Evolutionary conservation across 2,329 filamentous ascomycete species (phyloP), one percentile per base, ranked within the genome.

Genomic region (Neodidymelliopsis sp.): DNA sequence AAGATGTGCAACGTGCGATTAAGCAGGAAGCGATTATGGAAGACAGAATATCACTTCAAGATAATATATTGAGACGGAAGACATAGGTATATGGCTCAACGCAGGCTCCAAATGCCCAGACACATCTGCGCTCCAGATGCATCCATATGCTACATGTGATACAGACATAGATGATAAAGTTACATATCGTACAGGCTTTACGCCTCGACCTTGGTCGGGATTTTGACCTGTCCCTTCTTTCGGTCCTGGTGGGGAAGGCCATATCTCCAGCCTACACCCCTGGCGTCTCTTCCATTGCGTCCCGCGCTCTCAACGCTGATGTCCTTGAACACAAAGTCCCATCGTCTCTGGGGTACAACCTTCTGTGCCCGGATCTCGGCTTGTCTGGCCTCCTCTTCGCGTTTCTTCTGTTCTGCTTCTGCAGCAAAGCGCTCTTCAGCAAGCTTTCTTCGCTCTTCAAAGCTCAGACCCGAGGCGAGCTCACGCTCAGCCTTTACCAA

Each of bases 151-250:
- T 60, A 62, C 54, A 63, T 7, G 31, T 42, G 37, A 53, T 55
- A 53, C 27, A 60, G 36, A 57, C 51, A 62, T 52, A 46, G 28
- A 56, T 43, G 46, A 51, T 60, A 53, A 47, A 39, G 37, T 49
- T 60, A 60, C 51, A 62, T 53, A 65, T 61, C 46, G 47, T 62
- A 62, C 57, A 62, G 23, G 40, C 15, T 38, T 53, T 65, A 74
- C 25, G 70, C 70, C 44, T 81, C 79, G 36, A 86, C 83, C 55
- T 75, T 78, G 16, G 79, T 84, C 10, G 84, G 84, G 54, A 87
- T 85, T 77, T 87, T 87, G 60, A 85, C 74, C 54, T 78, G 73
- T 18, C 84, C 84, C 71, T 81, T 81, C 78, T 86, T 86, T 52
- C 84, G 75, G 54, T 86, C 84, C 62, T 84, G 74, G 59, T 79